Evolutionary conservation across 2,329 filamentous ascomycete genomes (phyloP).

Genomic region (Pyrenochaeta sp.): DNA sequence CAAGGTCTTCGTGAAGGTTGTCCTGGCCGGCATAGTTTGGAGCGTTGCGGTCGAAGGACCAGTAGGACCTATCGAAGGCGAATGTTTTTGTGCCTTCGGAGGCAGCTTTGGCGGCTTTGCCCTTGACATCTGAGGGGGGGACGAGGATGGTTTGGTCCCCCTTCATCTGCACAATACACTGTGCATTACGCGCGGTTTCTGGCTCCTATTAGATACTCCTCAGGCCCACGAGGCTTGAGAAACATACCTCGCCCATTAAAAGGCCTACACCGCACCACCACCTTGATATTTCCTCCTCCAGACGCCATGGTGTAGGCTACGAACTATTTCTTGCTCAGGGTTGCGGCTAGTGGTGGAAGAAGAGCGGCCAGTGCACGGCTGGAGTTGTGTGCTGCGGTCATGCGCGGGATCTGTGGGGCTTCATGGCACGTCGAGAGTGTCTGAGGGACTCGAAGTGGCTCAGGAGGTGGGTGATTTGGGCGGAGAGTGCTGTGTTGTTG

Average conservation of each 20-base stretch:
- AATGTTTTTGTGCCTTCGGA: slow-evolving; percentile 80
- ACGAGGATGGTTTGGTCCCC: slow-evolving; percentile 86
- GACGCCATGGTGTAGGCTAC: slow-evolving; percentile 64
- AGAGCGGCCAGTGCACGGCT: slow-evolving; percentile 24
- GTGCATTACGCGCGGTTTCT: slow-evolving; percentile 91
- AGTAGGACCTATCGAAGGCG: slow-evolving; percentile 96
- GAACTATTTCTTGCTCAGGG: slow-evolving; percentile 6
- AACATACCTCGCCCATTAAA: slow-evolving; percentile 89
- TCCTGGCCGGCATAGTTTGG: slow-evolving; percentile 89
- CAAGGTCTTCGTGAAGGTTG: slow-evolving; percentile 86
- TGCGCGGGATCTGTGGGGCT: slow-evolving; percentile 32
- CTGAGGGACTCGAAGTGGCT: slow-evolving; percentile 9
- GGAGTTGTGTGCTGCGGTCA: slow-evolving; percentile 23
- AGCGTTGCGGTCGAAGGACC: slow-evolving; percentile 90
- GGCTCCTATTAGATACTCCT: slow-evolving; percentile 30
- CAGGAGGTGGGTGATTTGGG: slow-evolving; percentile 34
- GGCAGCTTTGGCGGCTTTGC: slow-evolving; percentile 72
- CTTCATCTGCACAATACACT: slow-evolving; percentile 98
- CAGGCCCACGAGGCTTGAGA: not conserved
- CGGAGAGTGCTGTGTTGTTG: slow-evolving; percentile 20
- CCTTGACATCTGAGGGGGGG: slow-evolving; percentile 69
- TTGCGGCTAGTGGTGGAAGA: slow-evolving; percentile 11
- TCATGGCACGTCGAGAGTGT: slow-evolving; percentile 37
- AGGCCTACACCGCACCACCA: slow-evolving; percentile 94
- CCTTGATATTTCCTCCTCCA: slow-evolving; percentile 97